A percentile compares a stretch with the other conserved stretches of the same genome.
phyloP scores from a whole-genome alignment of 768 basidiomycete species.

The Kwoniella newhampshirensis region DNA sequence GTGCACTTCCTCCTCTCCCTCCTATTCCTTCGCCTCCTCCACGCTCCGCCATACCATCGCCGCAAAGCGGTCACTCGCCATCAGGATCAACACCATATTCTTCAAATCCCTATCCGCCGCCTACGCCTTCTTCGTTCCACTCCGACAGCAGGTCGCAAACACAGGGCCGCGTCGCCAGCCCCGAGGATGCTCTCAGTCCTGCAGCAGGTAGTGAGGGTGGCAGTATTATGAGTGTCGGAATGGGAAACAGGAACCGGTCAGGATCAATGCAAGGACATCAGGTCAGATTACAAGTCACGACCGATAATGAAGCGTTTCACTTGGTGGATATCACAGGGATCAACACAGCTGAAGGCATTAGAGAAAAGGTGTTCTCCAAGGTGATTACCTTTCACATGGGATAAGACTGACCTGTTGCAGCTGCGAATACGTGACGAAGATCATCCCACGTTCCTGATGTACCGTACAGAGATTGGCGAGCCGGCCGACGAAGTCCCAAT shows the following conservation, averaged over 20 bases:
- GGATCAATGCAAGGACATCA: conserved; percentile 31
- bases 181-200: conserved; percentile 32
- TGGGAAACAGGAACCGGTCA: conserved; percentile 30
- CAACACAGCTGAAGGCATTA: conserved; percentile 45
- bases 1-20: conserved; percentile 38
- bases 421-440: conserved; percentile 72
- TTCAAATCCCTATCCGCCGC: conserved; percentile 13
- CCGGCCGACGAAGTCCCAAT: conserved; percentile 73
- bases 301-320: conserved; percentile 51
- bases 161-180: conserved; percentile 27
- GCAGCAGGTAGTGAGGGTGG: conserved; percentile 27
- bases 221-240: conserved; percentile 21
- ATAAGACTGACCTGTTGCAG: conserved; percentile 16
- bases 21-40: conserved; percentile 31
- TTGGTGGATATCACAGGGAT: conserved; percentile 51
- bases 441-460: conserved; percentile 71
- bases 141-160: neutral
- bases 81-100: conserved; percentile 3
- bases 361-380: conserved; percentile 50
- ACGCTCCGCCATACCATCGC: conserved; percentile 6
- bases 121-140: conserved; percentile 10
- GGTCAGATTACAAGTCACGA: conserved; percentile 44
- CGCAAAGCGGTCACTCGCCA: conserved; percentile 16
- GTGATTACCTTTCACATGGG: conserved; percentile 17
- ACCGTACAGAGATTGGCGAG: conserved; percentile 81